Evolutionary conservation across 2,329 filamentous ascomycete genomes (phyloP).

Genomic region (Phoma herbarum): DNA sequence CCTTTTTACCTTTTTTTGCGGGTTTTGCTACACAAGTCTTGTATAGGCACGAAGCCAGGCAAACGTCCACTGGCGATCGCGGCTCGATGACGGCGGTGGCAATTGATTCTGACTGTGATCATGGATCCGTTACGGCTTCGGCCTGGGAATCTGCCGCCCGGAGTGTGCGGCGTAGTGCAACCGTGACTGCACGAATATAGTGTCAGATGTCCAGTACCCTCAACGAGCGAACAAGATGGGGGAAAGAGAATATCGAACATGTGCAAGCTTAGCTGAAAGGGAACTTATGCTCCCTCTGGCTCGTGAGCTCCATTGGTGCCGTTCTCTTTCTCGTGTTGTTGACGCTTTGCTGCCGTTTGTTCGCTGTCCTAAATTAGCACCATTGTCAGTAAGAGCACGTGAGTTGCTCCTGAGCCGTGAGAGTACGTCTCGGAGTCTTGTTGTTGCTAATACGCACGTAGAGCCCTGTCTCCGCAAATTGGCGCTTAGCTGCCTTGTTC

Average conservation of each 20-base stretch:
- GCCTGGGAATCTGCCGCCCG: slow-evolving; percentile 23
- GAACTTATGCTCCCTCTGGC: slow-evolving; percentile 41
- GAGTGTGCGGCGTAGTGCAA: slow-evolving; percentile 26
- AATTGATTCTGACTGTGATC: not conserved
- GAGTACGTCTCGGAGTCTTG: slow-evolving; percentile 29
- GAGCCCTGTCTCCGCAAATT: slow-evolving; percentile 54
- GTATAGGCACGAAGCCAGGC: not conserved
- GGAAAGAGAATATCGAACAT: slow-evolving; percentile 37
- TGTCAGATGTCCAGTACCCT: slow-evolving; percentile 37
- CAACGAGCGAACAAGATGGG: slow-evolving; percentile 20
- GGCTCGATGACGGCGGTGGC: not conserved
- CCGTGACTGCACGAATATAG: slow-evolving; percentile 36
- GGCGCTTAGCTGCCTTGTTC: slow-evolving; percentile 52
- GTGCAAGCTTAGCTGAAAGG: slow-evolving; percentile 41
- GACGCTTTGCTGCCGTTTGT: slow-evolving; percentile 45
- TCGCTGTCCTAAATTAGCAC: slow-evolving; percentile 51
- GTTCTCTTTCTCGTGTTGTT: slow-evolving; percentile 40
- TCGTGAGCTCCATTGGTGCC: slow-evolving; percentile 39
- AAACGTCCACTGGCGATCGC: not conserved
- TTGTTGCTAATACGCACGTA: slow-evolving; percentile 54
- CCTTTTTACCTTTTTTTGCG: slow-evolving; percentile 39
- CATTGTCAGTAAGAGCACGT: slow-evolving; percentile 44
- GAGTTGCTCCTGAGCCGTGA: slow-evolving; percentile 31
- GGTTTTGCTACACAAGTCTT: slow-evolving; percentile 29
- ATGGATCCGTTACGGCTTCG: slow-evolving; percentile 20